These are phyloP conservation scores for Veloboletus limbatus DNA, from an alignment of 1,284 basidiomycete species.

Conservation along the genomic window DNA sequence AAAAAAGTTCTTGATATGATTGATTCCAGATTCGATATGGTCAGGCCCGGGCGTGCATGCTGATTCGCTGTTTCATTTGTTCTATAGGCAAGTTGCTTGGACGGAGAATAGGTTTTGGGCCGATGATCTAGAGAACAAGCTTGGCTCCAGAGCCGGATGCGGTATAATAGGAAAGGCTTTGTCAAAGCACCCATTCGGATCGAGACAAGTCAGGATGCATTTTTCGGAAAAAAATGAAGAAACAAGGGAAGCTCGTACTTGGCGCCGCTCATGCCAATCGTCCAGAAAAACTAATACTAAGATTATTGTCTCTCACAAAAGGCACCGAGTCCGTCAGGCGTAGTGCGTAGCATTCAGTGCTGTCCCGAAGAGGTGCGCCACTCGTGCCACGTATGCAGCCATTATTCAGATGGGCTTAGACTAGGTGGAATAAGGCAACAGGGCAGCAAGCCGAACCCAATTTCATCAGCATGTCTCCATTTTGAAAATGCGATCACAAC, in stretches of 20 bases:
- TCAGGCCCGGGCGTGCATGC: neutral
- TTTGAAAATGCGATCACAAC: constrained; percentile 14
- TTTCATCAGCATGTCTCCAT: constrained; percentile 18
- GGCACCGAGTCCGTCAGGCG: neutral
- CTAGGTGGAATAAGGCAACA: constrained; percentile 11
- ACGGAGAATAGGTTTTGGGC: neutral
- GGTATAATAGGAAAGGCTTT: neutral
- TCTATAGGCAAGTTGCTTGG: neutral
- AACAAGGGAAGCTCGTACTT: constrained; percentile 15
- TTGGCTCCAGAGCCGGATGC: neutral
- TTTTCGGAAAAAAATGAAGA: constrained; percentile 7
- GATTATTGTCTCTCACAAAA: constrained; percentile 1
- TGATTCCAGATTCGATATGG: neutral
- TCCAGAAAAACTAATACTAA: constrained; percentile 3
- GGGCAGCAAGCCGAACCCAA: constrained; percentile 6
- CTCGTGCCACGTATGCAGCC: neutral
- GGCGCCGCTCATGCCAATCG: constrained; percentile 9
- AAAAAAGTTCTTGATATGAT: neutral
- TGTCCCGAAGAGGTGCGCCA: neutral
- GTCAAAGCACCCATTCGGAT: neutral
- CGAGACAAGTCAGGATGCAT: constrained; percentile 3
- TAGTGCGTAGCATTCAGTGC: neutral
- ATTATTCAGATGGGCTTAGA: constrained; percentile 5
- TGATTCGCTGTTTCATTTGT: neutral
- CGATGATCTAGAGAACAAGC: neutral